Base-by-base conservation (phyloP, 2,329 filamentous ascomycete species). In the Sphaerulina populicola region DNA sequence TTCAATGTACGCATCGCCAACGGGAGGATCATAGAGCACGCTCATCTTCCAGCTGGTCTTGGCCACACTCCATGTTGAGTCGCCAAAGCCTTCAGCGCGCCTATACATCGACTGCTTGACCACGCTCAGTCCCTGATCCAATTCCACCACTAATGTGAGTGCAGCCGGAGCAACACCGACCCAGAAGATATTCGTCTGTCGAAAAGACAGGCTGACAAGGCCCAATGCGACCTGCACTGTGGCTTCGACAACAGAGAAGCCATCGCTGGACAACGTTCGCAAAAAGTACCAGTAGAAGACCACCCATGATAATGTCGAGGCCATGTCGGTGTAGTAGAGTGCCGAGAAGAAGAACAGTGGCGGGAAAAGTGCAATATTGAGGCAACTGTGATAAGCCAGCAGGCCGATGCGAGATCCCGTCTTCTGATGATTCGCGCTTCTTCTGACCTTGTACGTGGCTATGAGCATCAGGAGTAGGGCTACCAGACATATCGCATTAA, bases 141-240 rank as follows among this genome's bases (percentile, higher is more conserved):
- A 71, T 70, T 65, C 83, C 77, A 38, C 80, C 54, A 5, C 50
- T 1, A 63, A 41, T 3, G 58, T 49, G 77, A 67, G 36, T 2
- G 56, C 82, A 15, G 85, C 85, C 61, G 88, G 79, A 62, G 86
- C 88, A 0, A 90, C 74, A 1, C 87, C 84, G 0, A 90, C 83
- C 93, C 93, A 98, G 66, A 98, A 95, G 50, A 97, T 85, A 62
- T 98, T 98, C 0, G 93, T 98, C 68, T 98, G 93, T 21, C 93
- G 78, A 74, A 95, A 93, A 2, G 78, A 71, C 15, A 98, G 74
- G 1, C 88, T 76, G 1, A 79, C 56, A 0, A 88, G 57, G 0
- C 89, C 89, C 5, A 84, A 66, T 0, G 74, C 1, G 0, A 87
- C 54, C 23, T 60, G 52, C 8, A 55, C 49, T 7, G 62, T 11